These are phyloP conservation scores for Tricharina praecox DNA, from an alignment of 495 filamentous ascomycete species.

Conservation along the genomic window DNA sequence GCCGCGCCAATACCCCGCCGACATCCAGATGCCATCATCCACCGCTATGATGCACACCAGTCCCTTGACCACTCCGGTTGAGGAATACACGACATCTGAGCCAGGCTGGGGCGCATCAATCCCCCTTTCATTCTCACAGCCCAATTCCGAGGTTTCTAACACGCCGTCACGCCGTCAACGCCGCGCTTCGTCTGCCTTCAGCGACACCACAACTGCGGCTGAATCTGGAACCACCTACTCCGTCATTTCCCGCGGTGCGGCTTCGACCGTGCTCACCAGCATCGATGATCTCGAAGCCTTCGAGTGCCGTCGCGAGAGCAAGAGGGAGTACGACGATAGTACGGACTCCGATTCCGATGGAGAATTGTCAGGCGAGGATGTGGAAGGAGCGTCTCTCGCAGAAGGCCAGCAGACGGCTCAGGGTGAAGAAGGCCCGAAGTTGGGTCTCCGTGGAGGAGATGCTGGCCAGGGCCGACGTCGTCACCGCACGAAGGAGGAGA, in stretches of 20 bases:
- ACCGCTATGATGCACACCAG: too few relatives aligned
- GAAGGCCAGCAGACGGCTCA: not conserved
- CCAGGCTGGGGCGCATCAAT: not conserved
- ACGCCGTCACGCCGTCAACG: too few relatives aligned
- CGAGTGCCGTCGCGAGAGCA: too few relatives aligned
- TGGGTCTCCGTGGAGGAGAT: slow-evolving; percentile 4
- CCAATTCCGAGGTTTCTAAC: not conserved
- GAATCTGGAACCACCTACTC: slow-evolving; percentile 1
- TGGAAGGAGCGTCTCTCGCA: not conserved
- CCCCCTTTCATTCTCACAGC: not conserved
- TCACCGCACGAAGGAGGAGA: not conserved
- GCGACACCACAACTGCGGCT: not conserved
- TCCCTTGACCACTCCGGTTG: too few relatives aligned
- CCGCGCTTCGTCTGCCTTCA: not conserved
- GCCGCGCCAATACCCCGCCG: too few relatives aligned
- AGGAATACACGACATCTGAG: too few relatives aligned
- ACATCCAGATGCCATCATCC: too few relatives aligned
- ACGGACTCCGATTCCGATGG: not conserved
- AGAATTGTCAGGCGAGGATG: not conserved
- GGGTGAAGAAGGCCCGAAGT: not conserved
- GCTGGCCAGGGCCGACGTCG: not conserved
- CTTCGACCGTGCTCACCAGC: not conserved
- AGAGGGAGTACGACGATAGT: too few relatives aligned
- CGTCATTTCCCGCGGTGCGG: not conserved
- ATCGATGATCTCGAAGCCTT: too few relatives aligned